phyloP scores from a whole-genome alignment of 208 protist genomes.

The Trypanosoma conorhini region DNA sequence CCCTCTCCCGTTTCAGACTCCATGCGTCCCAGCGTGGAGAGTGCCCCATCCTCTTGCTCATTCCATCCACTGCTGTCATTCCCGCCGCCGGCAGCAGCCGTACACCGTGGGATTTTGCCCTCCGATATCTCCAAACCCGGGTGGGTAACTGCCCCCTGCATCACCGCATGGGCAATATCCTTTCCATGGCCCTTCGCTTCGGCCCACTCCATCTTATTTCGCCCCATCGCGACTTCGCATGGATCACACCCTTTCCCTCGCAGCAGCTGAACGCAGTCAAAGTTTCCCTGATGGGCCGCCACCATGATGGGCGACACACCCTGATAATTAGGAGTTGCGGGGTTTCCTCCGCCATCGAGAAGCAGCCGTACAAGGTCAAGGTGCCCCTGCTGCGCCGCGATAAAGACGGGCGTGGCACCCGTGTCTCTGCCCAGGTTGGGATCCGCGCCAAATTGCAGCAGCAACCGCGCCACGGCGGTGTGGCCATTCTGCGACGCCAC shows the following conservation, averaged over 20 bases:
- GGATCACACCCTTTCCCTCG: conserved; percentile 29
- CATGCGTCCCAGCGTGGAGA: not conserved
- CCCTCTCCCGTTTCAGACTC: not conserved
- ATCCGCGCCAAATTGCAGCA: conserved; percentile 28
- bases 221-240: conserved; percentile 14
- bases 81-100: not conserved
- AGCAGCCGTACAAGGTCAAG: conserved; percentile 17
- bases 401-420: conserved; percentile 32
- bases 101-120: not conserved
- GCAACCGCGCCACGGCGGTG: not conserved
- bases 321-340: conserved; percentile 18
- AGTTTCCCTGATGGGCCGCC: conserved; percentile 35
- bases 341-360: conserved; percentile 11
- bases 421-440: conserved; percentile 11
- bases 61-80: not conserved
- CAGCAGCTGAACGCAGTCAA: conserved; percentile 20
- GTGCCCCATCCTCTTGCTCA: not conserved
- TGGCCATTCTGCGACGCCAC: conserved; percentile 40
- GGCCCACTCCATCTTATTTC: conserved; percentile 32
- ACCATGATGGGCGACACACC: conserved; percentile 45
- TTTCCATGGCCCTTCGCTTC: conserved; percentile 19
- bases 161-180: conserved; percentile 2
- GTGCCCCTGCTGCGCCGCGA: conserved; percentile 32
- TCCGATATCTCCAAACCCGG: not conserved
- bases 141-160: not conserved